Conservation (phyloP, 306 rosid genomes). For the Medicago ruthenica region DNA sequence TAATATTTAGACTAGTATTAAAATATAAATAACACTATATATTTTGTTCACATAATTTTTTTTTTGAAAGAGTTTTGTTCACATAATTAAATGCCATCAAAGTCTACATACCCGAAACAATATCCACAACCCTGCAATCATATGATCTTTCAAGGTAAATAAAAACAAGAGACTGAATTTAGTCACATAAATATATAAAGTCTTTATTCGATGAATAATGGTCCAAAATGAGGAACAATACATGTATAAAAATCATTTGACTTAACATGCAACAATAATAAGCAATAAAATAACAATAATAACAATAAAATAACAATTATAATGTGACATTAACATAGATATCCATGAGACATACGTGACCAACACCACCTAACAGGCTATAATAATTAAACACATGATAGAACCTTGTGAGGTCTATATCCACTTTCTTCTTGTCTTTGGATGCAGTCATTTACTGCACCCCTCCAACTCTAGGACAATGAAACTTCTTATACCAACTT, state of each 20-base stretch:
- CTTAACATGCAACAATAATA: conserved; percentile 32
- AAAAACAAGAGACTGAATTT: conserved; percentile 39
- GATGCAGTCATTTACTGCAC: conserved; percentile 46
- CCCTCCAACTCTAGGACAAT: conserved; percentile 28
- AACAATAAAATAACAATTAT: conserved; percentile 5
- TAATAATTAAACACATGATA: conserved; percentile 61
- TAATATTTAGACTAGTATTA: too few relatives aligned
- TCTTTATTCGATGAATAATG: conserved; percentile 27
- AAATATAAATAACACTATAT: too few relatives aligned
- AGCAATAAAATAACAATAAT: neutral
- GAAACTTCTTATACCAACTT: conserved; percentile 45
- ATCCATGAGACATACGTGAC: conserved; percentile 61
- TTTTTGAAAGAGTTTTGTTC: neutral
- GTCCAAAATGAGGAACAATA: conserved; percentile 33
- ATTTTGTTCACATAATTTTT: neutral
- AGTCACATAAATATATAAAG: neutral
- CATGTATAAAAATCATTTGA: conserved; percentile 42
- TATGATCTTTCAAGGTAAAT: conserved; percentile 25
- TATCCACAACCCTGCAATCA: conserved; percentile 12
- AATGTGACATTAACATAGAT: conserved; percentile 48
- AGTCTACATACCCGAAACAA: neutral
- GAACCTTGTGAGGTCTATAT: conserved; percentile 67
- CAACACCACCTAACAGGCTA: conserved; percentile 67
- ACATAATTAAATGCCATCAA: neutral
- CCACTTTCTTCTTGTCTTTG: conserved; percentile 38